Conservation (phyloP, 176 grass and related monocot species). For the Zizania latifolia region DNA sequence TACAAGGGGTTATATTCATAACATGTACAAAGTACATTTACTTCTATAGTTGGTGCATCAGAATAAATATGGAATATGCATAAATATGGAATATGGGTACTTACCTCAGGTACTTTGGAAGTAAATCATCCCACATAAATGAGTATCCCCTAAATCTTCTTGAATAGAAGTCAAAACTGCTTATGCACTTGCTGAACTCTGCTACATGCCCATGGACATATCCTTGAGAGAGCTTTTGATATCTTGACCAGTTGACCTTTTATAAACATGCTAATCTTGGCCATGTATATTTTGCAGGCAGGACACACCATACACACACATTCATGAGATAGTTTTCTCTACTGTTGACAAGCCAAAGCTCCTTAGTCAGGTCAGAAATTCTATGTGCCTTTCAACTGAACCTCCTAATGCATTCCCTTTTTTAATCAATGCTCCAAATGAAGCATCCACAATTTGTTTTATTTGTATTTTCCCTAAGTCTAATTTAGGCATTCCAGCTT, state of each 20-base stretch:
- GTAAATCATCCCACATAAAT: neutral
- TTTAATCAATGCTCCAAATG: neutral
- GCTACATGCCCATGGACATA: too few species aligned
- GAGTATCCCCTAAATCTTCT: neutral
- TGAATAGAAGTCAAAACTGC: neutral
- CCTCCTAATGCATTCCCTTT: slow-evolving; percentile 21
- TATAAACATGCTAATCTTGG: slow-evolving; percentile 13
- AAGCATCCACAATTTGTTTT: neutral
- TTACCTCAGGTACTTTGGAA: slow-evolving; percentile 4
- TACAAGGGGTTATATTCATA: too few species aligned
- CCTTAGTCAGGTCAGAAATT: slow-evolving; percentile 79
- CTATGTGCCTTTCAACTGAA: slow-evolving; percentile 16
- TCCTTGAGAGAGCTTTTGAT: slow-evolving; percentile 20
- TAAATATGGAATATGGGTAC: neutral
- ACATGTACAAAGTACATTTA: too few species aligned
- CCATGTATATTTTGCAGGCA: slow-evolving; percentile 49
- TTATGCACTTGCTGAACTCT: slow-evolving; percentile 15
- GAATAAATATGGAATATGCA: neutral
- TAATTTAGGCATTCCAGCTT: slow-evolving; percentile 21
- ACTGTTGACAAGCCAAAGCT: slow-evolving; percentile 94
- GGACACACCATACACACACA: slow-evolving; percentile 47
- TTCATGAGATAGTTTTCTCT: slow-evolving; percentile 97
- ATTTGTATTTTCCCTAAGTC: too few species aligned
- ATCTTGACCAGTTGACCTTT: neutral
- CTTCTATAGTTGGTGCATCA: neutral